These are phyloP conservation scores for Nevesoporus exiguus DNA, from an alignment of 768 basidiomycete species.

Conservation along the genomic window DNA sequence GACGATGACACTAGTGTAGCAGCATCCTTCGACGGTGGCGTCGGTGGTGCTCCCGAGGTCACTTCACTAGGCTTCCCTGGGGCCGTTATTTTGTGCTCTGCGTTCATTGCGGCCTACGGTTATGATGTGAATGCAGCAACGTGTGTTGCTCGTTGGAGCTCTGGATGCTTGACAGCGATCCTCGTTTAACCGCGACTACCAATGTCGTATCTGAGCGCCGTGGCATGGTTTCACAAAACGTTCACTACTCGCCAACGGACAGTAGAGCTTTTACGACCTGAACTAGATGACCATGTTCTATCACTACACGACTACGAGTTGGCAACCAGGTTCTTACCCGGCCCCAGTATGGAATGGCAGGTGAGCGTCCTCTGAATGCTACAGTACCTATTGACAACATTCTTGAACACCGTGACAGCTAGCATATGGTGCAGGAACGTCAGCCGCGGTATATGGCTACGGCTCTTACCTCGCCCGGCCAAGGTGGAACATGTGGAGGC, in stretches of 20 bases:
- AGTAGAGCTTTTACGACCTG: conserved; percentile 29
- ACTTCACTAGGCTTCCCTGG: not conserved
- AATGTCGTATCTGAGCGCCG: conserved; percentile 28
- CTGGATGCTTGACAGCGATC: not conserved
- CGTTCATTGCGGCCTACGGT: conserved; percentile 5
- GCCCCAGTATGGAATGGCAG: conserved; percentile 42
- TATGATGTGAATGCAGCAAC: not conserved
- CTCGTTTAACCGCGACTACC: not conserved
- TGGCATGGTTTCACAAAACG: conserved; percentile 40
- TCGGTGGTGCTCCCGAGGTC: conserved; percentile 1
- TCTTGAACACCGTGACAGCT: conserved; percentile 13
- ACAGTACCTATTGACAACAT: conserved; percentile 1
- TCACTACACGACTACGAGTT: conserved; percentile 52
- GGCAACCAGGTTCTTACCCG: conserved; percentile 52
- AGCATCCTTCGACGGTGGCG: conserved; percentile 22
- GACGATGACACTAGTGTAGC: conserved; percentile 18
- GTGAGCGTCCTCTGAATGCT: conserved; percentile 28
- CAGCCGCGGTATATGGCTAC: conserved; percentile 26
- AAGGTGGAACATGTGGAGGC: conserved; percentile 26
- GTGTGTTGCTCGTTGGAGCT: not conserved
- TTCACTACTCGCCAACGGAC: conserved; percentile 42
- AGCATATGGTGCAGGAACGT: conserved; percentile 20
- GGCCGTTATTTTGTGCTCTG: conserved; percentile 3
- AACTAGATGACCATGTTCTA: conserved; percentile 27
- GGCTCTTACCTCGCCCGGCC: conserved; percentile 27